phyloP scores from a whole-genome alignment of 2,329 filamentous ascomycete species.

The Fusarium irregulare region DNA sequence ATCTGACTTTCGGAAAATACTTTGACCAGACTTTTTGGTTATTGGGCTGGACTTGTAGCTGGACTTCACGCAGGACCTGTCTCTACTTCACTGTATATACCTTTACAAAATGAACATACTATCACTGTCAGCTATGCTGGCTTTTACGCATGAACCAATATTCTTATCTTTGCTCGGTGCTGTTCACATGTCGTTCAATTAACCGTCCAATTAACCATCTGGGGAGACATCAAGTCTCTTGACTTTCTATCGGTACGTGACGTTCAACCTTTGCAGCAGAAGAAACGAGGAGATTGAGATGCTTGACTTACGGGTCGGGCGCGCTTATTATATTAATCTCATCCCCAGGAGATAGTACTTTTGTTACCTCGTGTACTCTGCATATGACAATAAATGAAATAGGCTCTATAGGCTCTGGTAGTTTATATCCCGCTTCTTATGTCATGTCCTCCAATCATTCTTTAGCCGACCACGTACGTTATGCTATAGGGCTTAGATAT shows the following conservation, averaged over 20 bases:
- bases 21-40: neutral
- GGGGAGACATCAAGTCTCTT: neutral
- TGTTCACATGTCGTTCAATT: neutral
- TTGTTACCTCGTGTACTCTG: neutral
- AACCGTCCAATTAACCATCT: neutral
- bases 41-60: constrained; percentile 16
- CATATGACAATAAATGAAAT: neutral
- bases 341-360: neutral
- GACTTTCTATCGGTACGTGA: neutral
- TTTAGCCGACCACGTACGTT: neutral
- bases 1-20: too few relatives aligned
- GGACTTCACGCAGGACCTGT: constrained; percentile 2
- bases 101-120: constrained; percentile 17
- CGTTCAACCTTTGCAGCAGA: neutral
- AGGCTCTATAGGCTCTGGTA: neutral
- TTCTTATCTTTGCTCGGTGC: rapidly evolving
- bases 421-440: neutral
- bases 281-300: neutral
- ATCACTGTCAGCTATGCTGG: neutral
- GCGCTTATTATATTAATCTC: neutral
- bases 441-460: neutral
- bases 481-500: neutral
- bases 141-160: neutral
- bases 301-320: neutral
- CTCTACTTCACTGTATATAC: constrained; percentile 22